Conservation (phyloP, 176 grass and related monocot genomes). For the Triticum timopheevii region DNA sequence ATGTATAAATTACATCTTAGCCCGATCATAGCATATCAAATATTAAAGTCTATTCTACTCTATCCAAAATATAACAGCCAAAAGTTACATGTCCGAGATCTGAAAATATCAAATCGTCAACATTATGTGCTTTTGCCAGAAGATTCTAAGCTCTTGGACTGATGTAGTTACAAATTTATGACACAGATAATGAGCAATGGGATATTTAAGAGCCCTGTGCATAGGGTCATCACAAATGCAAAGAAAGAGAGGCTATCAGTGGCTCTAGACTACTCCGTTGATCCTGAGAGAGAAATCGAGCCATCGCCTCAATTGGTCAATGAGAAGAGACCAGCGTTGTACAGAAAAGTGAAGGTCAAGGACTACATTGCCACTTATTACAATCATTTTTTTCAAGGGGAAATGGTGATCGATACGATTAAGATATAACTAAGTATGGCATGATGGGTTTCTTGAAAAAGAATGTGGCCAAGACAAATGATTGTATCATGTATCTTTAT, state of each 20-base stretch:
- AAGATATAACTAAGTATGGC: slow-evolving; percentile 25
- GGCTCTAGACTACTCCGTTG: slow-evolving; percentile 42
- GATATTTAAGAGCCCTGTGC: slow-evolving; percentile 52
- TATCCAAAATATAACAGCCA: neutral
- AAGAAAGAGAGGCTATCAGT: slow-evolving; percentile 49
- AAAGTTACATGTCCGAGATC: neutral
- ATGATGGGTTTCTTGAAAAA: neutral
- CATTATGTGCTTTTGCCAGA: neutral
- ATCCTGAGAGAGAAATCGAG: slow-evolving; percentile 41
- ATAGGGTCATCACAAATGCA: slow-evolving; percentile 53
- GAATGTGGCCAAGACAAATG: neutral
- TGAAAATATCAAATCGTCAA: neutral
- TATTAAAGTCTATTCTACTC: neutral
- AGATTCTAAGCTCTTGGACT: neutral
- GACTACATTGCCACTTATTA: slow-evolving; percentile 37
- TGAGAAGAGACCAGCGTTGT: slow-evolving; percentile 23
- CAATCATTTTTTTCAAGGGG: slow-evolving; percentile 32
- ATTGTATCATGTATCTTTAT: neutral
- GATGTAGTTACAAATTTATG: neutral
- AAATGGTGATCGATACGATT: slow-evolving; percentile 32
- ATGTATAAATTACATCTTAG: neutral
- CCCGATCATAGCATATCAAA: neutral
- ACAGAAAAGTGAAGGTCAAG: slow-evolving; percentile 48
- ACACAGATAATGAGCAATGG: slow-evolving; percentile 67
- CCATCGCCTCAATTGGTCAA: slow-evolving; percentile 29